Evolutionary conservation across 495 filamentous ascomycete species (phyloP).

Genomic region (Penicillium psychrofluorescens): DNA sequence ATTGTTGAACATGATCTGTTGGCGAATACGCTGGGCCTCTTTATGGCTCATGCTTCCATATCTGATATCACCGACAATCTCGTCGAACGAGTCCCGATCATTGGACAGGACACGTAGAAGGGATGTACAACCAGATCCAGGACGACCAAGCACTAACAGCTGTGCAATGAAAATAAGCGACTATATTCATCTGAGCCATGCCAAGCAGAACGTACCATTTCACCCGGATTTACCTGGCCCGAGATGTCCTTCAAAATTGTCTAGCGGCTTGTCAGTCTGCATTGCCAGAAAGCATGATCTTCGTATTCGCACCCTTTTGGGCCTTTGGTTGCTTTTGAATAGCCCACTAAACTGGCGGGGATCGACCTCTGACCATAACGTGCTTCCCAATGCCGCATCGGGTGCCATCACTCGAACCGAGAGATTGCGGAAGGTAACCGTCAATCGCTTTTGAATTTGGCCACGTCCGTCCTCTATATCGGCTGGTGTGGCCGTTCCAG

Average conservation of each 20-base stretch:
- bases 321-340: constrained; percentile 8
- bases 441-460: constrained; percentile 24
- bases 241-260: constrained; percentile 30
- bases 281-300: neutral
- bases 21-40: constrained; percentile 21
- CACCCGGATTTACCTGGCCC: constrained; percentile 31
- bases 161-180: constrained; percentile 1
- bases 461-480: constrained; percentile 21
- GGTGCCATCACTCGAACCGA: constrained; percentile 32
- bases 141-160: constrained; percentile 37
- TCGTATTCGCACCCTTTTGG: constrained; percentile 22
- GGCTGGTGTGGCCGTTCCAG: constrained; percentile 20
- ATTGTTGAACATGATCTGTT: constrained; percentile 40
- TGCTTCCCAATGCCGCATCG: constrained; percentile 32
- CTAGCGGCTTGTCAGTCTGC: constrained; percentile 5
- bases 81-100: constrained; percentile 28
- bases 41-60: constrained; percentile 32
- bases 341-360: constrained; percentile 21
- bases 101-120: constrained; percentile 33
- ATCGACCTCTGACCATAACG: constrained; percentile 26
- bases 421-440: constrained; percentile 30
- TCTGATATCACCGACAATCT: constrained; percentile 22
- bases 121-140: constrained; percentile 38
- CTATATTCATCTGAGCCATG: neutral
- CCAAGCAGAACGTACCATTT: constrained; percentile 23